Evolutionary conservation across 2,329 filamentous ascomycete species (phyloP).

Genomic region (Chrysosporium queenslandicum): DNA sequence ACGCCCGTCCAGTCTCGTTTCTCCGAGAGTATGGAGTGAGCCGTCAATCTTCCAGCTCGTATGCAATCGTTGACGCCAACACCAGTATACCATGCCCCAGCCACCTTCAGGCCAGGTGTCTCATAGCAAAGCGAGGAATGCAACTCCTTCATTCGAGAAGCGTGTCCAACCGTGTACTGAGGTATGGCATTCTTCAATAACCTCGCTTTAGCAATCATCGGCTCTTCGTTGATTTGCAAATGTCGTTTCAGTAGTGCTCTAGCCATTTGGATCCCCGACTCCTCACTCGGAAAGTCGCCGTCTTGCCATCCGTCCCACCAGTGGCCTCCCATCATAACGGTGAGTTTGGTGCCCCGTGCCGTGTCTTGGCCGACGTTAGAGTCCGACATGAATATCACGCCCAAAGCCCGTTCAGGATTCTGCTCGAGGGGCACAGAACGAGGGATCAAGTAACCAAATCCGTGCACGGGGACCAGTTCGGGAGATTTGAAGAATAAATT

Average conservation of each 20-base stretch:
- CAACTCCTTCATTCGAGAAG: constrained; percentile 49
- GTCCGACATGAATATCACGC: constrained; percentile 84
- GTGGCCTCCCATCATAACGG: constrained; percentile 90
- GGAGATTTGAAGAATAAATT: constrained; percentile 72
- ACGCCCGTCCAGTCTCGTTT: constrained; percentile 28
- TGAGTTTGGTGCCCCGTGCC: constrained; percentile 66
- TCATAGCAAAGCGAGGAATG: constrained; percentile 45
- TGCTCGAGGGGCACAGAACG: constrained; percentile 57
- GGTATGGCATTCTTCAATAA: constrained; percentile 69
- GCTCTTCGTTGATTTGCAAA: constrained; percentile 56
- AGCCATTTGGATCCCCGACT: constrained; percentile 61
- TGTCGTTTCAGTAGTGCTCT: constrained; percentile 61
- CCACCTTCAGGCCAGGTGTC: constrained; percentile 54
- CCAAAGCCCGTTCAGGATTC: constrained; percentile 74
- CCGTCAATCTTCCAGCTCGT: constrained; percentile 47
- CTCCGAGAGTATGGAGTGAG: constrained; percentile 12
- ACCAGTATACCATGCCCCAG: constrained; percentile 44
- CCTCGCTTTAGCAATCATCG: constrained; percentile 51
- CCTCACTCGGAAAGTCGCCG: constrained; percentile 50
- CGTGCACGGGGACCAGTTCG: constrained; percentile 53
- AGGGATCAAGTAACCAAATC: constrained; percentile 89
- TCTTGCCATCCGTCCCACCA: constrained; percentile 62
- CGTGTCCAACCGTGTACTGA: constrained; percentile 77
- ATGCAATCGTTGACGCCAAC: constrained; percentile 48
- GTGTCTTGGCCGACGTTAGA: constrained; percentile 49